Base-by-base conservation (phyloP, 2,329 filamentous ascomycete species). In the Colletotrichum sp. region DNA sequence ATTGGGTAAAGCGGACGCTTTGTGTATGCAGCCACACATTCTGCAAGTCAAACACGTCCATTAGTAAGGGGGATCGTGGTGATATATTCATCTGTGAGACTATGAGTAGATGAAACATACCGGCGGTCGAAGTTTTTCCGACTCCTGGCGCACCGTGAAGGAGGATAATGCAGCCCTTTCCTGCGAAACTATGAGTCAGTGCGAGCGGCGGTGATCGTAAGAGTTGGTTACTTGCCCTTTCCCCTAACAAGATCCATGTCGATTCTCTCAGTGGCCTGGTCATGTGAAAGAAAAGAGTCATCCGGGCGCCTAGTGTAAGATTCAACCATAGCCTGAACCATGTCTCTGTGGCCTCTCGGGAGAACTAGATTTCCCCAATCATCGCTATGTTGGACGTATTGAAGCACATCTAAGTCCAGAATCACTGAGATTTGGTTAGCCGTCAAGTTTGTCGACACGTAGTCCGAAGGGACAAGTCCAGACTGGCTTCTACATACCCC, bases 301-400 rank as follows among this genome's bases (percentile, higher is more conserved):
- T 56, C 69, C 55, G 66, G 72, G 28, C 65, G 75, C 13, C 32
- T 68, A 1, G 78, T 74, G 65, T 83, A 79, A 8, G 76, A 80
- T 52, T 81, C 78, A 5, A 82, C 80, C 66, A 83, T 79, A 2
- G 80, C 80, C 26, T 79, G 79, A 8, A 84, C 78, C 56, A 83
- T 79, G 8, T 79, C 61, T 64, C 79, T 81, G 66, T 83, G 81
- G 1, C 79, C 80, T 2, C 68, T 55, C 0, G 81, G 80, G 10
- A 84, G 66, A 16, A 83, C 80, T 2, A 84, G 79, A 15, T 82
- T 77, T 6, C 79, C 72, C 77, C 80, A 81, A 10, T 78, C 79
- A 8, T 76, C 71, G 21, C 72, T 74, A 3, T 79, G 73, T 9
- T 76, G 52, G 10, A 78, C 56, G 6, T 70, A 28, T n/a, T 72